These are phyloP conservation scores for Ajuga chamaepitys DNA, from an alignment of 257 asterid genomes.

Conservation along the genomic window DNA sequence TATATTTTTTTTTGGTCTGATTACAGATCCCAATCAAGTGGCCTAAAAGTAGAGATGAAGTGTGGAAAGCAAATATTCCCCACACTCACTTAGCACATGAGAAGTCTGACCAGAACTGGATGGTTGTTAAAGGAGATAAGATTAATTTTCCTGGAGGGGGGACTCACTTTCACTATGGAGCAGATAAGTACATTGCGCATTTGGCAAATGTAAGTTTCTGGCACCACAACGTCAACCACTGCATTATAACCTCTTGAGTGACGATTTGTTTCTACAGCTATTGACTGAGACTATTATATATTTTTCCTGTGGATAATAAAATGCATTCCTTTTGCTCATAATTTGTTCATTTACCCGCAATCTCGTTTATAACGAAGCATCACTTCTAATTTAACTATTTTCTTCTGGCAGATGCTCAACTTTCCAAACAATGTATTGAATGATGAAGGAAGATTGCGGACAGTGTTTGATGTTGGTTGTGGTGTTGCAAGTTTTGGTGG, in stretches of 20 bases:
- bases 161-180: conserved; percentile 94
- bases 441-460: conserved; percentile 69
- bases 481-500: conserved; percentile 98
- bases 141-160: conserved; percentile 92
- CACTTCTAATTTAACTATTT: conserved; percentile 11
- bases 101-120: conserved; percentile 98
- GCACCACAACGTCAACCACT: neutral
- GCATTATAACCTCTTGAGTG: neutral
- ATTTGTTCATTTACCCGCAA: neutral
- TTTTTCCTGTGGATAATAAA: neutral
- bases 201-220: conserved; percentile 73
- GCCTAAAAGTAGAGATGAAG: conserved; percentile 94
- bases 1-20: neutral
- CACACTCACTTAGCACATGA: conserved; percentile 94
- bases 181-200: conserved; percentile 80
- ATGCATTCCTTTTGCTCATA: neutral
- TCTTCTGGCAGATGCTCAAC: conserved; percentile 63
- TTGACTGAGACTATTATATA: neutral
- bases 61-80: conserved; percentile 91
- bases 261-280: neutral
- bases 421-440: conserved; percentile 63
- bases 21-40: conserved; percentile 79
- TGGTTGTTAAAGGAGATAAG: conserved; percentile 88
- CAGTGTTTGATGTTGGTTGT: conserved; percentile 89
- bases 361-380: neutral